Conservation (phyloP, 805 yeast species). For the Teunomyces barrocoloradensis region DNA sequence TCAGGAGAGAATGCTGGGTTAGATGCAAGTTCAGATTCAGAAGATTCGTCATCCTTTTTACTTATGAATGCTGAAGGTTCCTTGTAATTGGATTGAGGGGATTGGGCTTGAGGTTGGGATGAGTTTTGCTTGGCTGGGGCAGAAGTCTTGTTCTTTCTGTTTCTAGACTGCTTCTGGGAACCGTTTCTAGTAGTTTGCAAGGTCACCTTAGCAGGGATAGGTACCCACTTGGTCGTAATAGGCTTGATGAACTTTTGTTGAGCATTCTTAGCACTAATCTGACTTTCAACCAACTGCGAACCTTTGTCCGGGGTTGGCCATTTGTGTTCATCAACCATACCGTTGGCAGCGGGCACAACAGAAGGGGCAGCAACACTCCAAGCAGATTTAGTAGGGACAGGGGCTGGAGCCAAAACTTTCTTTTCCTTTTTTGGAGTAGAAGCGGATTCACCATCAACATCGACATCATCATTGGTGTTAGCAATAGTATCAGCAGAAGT, state of each 20-base stretch:
- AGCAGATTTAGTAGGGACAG: conserved; percentile 42
- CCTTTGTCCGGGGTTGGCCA: conserved; percentile 43
- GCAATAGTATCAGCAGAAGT: conserved; percentile 6
- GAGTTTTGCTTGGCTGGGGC: conserved; percentile 16
- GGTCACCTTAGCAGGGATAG: conserved; percentile 41
- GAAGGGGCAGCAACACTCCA: conserved; percentile 33
- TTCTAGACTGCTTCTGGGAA: conserved; percentile 19
- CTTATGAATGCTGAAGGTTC: conserved; percentile 6
- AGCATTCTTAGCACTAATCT: conserved; percentile 10
- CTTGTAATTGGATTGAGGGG: conserved; percentile 3
- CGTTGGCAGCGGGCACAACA: conserved; percentile 8
- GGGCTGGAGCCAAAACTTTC: conserved; percentile 44
- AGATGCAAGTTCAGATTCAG: conserved; percentile 1
- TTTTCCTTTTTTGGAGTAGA: conserved; percentile 21
- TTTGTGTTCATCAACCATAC: conserved; percentile 38
- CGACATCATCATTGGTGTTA: conserved; percentile 10
- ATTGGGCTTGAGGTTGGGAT: not conserved
- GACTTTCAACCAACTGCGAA: conserved; percentile 14
- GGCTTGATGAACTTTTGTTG: conserved; percentile 41
- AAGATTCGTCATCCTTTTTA: conserved; percentile 8
- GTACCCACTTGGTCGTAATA: conserved; percentile 44
- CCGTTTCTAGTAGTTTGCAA: conserved; percentile 36
- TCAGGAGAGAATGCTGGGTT: conserved; percentile 4
- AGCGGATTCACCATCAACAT: conserved; percentile 6
- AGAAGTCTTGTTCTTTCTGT: conserved; percentile 28